Base-by-base conservation (phyloP, 1,139 yeast species). In the Sporopachydermia cereana region DNA sequence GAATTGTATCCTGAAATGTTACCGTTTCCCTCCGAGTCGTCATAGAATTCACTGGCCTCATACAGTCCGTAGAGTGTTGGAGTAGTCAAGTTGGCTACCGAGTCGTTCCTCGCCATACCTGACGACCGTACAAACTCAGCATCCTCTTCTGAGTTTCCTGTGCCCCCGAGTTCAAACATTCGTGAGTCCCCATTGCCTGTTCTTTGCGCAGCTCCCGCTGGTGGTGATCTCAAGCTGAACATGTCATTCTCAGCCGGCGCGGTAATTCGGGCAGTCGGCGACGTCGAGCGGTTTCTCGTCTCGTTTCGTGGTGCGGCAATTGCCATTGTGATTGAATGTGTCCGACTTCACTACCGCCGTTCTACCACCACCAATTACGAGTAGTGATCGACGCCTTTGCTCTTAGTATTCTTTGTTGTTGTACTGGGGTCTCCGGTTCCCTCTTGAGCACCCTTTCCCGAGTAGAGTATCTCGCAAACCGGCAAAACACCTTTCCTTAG, bases 1-100 rank as follows among this genome's bases (percentile, higher is more conserved):
- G 39, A 34, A 34, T 34, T 34, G n/a, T 34, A 34, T 12, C 39
- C 22, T 34, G 39, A 34, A 16, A 34, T 16, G 9, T 16, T n/a
- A 5, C 22, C 22, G 17, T 34, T 34, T 7, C 12, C 5, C 7
- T 5, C 17, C 14, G 29, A 25, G 14, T 25, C 29, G 5, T 34
- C 39, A 34, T 34, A 34, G 39, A 34, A 34, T 34, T 34, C 39
- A n/a, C 41, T 20, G 30, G 9, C 31, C 9, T 41, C 43, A 14
- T 23, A 41, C 17, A 41, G 7, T 12, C 39, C 34, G 21, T 41
- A 41, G 5, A 41, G 36, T 12, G 43, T 5, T 16, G 43, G 43
- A 5, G 43, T 30, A 14, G 43, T 41, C 9, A 41, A 17, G 31
- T 41, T 22, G 20, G 36, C 41, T 5, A 20, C 36, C 5, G 36